Percentiles rank a stretch among this genome's conserved stretches.
These are phyloP conservation scores for Aquilaria malaccensis DNA, from an alignment of 345 rosid species.

Conservation along the genomic window DNA sequence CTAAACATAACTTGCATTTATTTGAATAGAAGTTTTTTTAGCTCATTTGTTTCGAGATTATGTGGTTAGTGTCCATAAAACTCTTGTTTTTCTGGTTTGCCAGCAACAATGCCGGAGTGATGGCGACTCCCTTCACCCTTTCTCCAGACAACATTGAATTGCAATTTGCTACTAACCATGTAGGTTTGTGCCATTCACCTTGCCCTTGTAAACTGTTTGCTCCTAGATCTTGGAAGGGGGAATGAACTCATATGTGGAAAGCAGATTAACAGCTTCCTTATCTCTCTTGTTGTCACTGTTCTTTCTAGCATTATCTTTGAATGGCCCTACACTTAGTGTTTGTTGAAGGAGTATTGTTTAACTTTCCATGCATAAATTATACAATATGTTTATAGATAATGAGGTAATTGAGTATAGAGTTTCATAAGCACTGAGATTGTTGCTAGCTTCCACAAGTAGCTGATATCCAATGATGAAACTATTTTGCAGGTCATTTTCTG, in stretches of 20 bases:
- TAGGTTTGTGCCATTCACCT: constrained; percentile 20
- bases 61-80: background rate
- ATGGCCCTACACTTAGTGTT: too few relatives aligned
- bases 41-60: background rate
- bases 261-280: too few relatives aligned
- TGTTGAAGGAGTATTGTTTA: too few relatives aligned
- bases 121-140: constrained; percentile 31
- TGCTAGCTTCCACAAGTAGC: background rate
- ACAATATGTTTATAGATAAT: background rate
- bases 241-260: too few relatives aligned
- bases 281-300: too few relatives aligned
- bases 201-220: too few relatives aligned
- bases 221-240: too few relatives aligned
- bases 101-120: constrained; percentile 48
- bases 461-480: constrained; percentile 1
- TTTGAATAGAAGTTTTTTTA: background rate
- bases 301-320: too few relatives aligned
- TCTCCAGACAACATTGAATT: constrained; percentile 43
- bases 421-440: background rate
- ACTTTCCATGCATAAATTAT: too few relatives aligned
- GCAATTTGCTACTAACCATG: constrained; percentile 47
- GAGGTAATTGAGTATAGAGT: background rate
- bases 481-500: constrained; percentile 66
- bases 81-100: constrained; percentile 5
- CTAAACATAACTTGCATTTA: background rate